Evolutionary conservation across 139 green algal species (phyloP), one percentile per base, ranked within the genome.

Genomic region (Haematococcus lacustris): DNA sequence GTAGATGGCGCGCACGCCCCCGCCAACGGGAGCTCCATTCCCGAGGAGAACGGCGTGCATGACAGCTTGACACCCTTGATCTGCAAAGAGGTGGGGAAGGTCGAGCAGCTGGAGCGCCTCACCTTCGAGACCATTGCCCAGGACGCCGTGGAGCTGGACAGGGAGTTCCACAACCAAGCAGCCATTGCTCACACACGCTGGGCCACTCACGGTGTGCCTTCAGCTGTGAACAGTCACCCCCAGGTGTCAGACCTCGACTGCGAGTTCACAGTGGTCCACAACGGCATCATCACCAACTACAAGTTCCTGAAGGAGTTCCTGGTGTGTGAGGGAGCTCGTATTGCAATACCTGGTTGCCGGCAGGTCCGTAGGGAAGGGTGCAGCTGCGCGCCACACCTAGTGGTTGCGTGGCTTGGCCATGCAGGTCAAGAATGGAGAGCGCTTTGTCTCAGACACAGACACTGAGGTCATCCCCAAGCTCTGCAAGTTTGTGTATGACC

Each of bases 211-310:
- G 74, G 68, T 32, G 70, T 80, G 5, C 95, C 95, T 30, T 90
- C 83, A 9, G 76, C 71, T 13, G 66, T 82, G 32, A 99, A 99
- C 87, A 87, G 80, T 75, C 95, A 99, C 79, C 95, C 96, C 73
- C 88, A 93, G 32, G 77, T 88, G 33, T 93, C 87, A 71, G 91
- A 84, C 64, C 61, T 77, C 1, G 81, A 84, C 51, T 82, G 88
- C 65, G 88, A 95, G 73, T 99, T 99, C 76, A 83, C 96, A 30
- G 92, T 99, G 7, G 96, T 99, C 38, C 96, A 99, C 90, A 99
- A 99, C 73, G 95, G 95, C 61, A 99, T 98, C 83, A 98, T 99
- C 88, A 99, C 96, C 41, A 99, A 99, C 88, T 97, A 94, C 85
- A 83, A 89, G 67, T 80, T 91, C 32, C 82, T 97, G 0, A 93